Evolutionary conservation across 345 rosid genomes (phyloP).

Genomic region (Ceriops zippeliana): DNA sequence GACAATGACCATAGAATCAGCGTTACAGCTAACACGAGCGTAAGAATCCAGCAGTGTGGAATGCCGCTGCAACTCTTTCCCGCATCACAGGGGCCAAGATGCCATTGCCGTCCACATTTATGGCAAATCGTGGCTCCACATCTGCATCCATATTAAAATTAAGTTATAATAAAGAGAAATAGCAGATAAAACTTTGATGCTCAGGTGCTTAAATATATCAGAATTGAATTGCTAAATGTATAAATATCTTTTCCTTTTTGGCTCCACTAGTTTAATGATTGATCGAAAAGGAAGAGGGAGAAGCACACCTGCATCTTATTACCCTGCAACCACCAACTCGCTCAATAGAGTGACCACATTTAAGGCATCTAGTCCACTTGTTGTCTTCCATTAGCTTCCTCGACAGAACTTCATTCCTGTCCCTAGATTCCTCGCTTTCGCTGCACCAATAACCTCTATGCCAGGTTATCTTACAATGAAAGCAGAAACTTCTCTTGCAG

Average conservation of each 20-base stretch:
- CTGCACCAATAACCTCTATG: conserved; percentile 19
- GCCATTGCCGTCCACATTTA: not conserved
- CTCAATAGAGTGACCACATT: conserved; percentile 14
- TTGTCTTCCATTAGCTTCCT: conserved; percentile 3
- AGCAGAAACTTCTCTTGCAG: conserved; percentile 20
- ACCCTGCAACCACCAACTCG: not conserved
- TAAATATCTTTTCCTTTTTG: no score
- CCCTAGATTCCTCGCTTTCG: conserved; percentile 4
- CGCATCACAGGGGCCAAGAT: not conserved
- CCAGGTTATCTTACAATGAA: conserved; percentile 17
- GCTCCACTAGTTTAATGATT: no score
- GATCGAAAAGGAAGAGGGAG: not conserved
- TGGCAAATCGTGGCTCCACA: not conserved
- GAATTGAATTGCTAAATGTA: no score
- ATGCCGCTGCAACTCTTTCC: not conserved
- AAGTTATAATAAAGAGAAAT: no score
- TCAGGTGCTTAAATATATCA: no score
- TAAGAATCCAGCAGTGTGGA: no score
- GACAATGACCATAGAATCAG: no score
- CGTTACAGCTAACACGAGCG: no score
- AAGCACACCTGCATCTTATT: conserved; percentile 7
- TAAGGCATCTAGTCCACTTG: conserved; percentile 14
- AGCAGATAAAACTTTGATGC: no score
- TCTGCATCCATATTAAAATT: not conserved
- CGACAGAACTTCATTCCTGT: conserved; percentile 8